These are phyloP conservation scores for Raffaelea albimanens DNA, from an alignment of 2,329 filamentous ascomycete genomes.

Conservation along the genomic window DNA sequence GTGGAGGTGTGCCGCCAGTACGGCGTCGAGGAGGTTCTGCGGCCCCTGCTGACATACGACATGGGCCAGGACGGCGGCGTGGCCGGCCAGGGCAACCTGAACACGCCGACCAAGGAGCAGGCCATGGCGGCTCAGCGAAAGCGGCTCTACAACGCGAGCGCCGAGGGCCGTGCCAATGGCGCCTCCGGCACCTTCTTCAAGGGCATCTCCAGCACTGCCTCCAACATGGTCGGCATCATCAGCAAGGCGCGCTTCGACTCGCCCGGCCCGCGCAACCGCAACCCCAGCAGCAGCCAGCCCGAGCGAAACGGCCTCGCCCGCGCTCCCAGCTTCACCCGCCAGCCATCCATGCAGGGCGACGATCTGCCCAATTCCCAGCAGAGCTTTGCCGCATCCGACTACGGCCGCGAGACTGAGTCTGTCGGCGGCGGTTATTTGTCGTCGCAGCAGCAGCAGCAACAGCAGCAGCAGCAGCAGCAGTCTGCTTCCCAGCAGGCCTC, in stretches of 20 bases:
- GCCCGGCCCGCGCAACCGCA: constrained; percentile 56
- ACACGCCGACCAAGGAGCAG: constrained; percentile 97
- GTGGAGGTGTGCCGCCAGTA: constrained; percentile 82
- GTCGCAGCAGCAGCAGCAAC: constrained; percentile 30
- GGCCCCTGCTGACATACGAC: constrained; percentile 69
- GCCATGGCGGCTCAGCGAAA: constrained; percentile 95
- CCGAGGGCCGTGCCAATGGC: constrained; percentile 58
- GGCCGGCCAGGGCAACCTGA: constrained; percentile 65
- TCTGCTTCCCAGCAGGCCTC: constrained; percentile 15
- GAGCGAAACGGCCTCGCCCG: constrained; percentile 48
- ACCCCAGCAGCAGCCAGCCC: constrained; percentile 2
- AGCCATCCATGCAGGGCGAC: constrained; percentile 63
- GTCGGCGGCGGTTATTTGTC: constrained; percentile 47
- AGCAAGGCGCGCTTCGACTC: constrained; percentile 94
- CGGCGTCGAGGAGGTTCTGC: constrained; percentile 66
- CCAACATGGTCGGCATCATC: constrained; percentile 88
- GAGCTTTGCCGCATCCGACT: constrained; percentile 62
- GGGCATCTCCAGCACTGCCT: constrained; percentile 89
- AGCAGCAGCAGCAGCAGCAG: constrained; percentile 19
- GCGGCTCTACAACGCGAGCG: constrained; percentile 71
- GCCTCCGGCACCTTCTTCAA: constrained; percentile 87
- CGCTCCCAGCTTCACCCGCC: constrained; percentile 60
- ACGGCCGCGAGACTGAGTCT: constrained; percentile 63
- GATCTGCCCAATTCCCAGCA: constrained; percentile 75
- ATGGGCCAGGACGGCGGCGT: constrained; percentile 66